phyloP scores from a whole-genome alignment of 495 filamentous ascomycete species.

The Penicillium bovifimosum region DNA sequence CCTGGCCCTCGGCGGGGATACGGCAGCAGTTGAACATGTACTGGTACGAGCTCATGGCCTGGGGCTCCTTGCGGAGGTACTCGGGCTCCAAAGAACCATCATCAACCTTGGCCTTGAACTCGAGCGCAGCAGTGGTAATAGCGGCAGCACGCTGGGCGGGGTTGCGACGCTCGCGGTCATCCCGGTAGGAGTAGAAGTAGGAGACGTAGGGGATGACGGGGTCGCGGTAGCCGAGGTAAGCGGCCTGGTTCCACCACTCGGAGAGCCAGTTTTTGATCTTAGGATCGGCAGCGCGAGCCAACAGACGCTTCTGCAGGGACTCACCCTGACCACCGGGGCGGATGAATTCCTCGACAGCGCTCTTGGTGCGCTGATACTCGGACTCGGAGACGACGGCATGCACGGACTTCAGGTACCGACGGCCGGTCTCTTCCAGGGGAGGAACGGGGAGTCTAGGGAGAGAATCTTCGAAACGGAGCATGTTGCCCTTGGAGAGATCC shows the following conservation, averaged over 20 bases:
- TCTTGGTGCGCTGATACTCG: constrained; percentile 72
- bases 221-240: constrained; percentile 90
- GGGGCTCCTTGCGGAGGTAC: constrained; percentile 92
- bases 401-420: constrained; percentile 88
- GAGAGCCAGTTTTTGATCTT: constrained; percentile 88
- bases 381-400: constrained; percentile 67
- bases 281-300: constrained; percentile 76
- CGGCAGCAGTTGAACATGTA: constrained; percentile 98
- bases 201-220: constrained; percentile 97
- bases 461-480: constrained; percentile 95
- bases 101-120: constrained; percentile 94
- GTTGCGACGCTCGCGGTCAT: constrained; percentile 82
- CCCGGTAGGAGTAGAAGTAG: constrained; percentile 98
- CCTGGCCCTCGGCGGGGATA: constrained; percentile 73
- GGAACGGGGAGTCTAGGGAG: constrained; percentile 88
- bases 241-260: constrained; percentile 96
- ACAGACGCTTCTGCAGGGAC: constrained; percentile 79
- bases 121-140: constrained; percentile 74
- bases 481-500: constrained; percentile 82
- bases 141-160: constrained; percentile 91
- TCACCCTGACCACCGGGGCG: constrained; percentile 76
- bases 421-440: constrained; percentile 85
- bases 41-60: constrained; percentile 95
- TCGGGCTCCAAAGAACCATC: constrained; percentile 82
- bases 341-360: constrained; percentile 78